phyloP scores from a whole-genome alignment of 352 stramenopile genomes.

The Globisporangium camurandrum region DNA sequence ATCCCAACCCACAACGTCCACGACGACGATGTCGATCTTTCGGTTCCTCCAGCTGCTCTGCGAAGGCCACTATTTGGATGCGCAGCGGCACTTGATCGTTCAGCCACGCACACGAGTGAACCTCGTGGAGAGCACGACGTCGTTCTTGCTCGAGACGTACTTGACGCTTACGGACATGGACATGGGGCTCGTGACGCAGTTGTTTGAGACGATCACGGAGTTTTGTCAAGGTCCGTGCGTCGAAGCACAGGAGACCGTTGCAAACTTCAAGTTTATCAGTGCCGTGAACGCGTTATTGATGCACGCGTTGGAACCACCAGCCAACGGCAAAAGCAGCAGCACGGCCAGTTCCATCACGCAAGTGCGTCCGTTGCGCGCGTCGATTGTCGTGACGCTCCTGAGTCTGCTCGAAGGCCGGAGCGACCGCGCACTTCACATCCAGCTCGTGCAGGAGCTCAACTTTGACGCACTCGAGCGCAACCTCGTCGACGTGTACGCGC shows the following conservation, averaged over 20 bases:
- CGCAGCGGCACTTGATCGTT: conserved; percentile 44
- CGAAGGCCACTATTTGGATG: conserved; percentile 63
- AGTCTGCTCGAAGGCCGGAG: conserved; percentile 59
- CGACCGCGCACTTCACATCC: conserved; percentile 43
- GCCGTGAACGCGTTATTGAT: conserved; percentile 62
- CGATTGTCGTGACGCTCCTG: conserved; percentile 52
- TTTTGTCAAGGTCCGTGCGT: conserved; percentile 71
- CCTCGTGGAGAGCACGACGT: conserved; percentile 56
- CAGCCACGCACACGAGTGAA: conserved; percentile 37
- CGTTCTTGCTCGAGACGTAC: conserved; percentile 61
- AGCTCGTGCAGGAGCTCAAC: conserved; percentile 69
- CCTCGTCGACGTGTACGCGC: conserved; percentile 42
- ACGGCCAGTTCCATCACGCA: conserved; percentile 4
- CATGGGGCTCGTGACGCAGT: conserved; percentile 46
- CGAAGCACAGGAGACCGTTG: conserved; percentile 64
- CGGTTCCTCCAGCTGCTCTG: conserved; percentile 69
- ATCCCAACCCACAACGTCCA: conserved; percentile 18
- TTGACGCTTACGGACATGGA: conserved; percentile 38
- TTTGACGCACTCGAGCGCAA: conserved; percentile 63
- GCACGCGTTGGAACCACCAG: conserved; percentile 44
- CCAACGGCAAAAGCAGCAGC: conserved; percentile 6
- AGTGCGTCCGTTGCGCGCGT: conserved; percentile 32
- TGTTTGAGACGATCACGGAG: conserved; percentile 73
- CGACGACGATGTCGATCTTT: conserved; percentile 47
- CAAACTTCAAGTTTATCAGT: conserved; percentile 73